phyloP scores from a whole-genome alignment of 2,329 filamentous ascomycete genomes.

The Diaporthe aspalathi region DNA sequence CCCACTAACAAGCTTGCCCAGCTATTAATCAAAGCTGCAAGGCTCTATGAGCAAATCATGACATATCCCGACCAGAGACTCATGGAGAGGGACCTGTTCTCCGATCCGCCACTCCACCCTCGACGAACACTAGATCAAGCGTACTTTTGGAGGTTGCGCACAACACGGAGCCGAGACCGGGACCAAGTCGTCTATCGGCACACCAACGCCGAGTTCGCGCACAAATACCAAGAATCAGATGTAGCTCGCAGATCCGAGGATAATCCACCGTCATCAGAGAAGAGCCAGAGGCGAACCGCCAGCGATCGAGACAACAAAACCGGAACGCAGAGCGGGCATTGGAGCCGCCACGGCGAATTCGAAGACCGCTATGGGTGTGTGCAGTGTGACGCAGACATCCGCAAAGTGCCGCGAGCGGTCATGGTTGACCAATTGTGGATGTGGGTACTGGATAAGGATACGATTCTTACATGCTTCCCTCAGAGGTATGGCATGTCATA shows the following conservation, averaged over 20 bases:
- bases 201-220: slow-evolving; percentile 43
- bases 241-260: neutral
- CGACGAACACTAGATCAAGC: slow-evolving; percentile 60
- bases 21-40: slow-evolving; percentile 48
- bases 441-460: slow-evolving; percentile 47
- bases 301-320: neutral
- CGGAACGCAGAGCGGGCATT: slow-evolving; percentile 29
- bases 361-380: slow-evolving; percentile 41
- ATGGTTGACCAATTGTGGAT: slow-evolving; percentile 50
- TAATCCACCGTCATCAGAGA: slow-evolving; percentile 14
- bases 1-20: slow-evolving; percentile 43
- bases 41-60: slow-evolving; percentile 51
- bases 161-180: slow-evolving; percentile 52
- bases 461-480: slow-evolving; percentile 47
- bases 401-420: slow-evolving; percentile 44
- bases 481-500: slow-evolving; percentile 57
- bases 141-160: slow-evolving; percentile 54
- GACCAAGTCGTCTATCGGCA: slow-evolving; percentile 57
- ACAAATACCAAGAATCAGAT: slow-evolving; percentile 7
- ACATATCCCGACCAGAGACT: slow-evolving; percentile 50
- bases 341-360: slow-evolving; percentile 35
- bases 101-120: slow-evolving; percentile 53
- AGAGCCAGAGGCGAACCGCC: slow-evolving; percentile 32
- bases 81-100: slow-evolving; percentile 48
- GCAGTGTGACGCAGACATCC: slow-evolving; percentile 44